phyloP scores from a whole-genome alignment of 192 early-diverging fungal genomes.

The Backusella liffmaniae region DNA sequence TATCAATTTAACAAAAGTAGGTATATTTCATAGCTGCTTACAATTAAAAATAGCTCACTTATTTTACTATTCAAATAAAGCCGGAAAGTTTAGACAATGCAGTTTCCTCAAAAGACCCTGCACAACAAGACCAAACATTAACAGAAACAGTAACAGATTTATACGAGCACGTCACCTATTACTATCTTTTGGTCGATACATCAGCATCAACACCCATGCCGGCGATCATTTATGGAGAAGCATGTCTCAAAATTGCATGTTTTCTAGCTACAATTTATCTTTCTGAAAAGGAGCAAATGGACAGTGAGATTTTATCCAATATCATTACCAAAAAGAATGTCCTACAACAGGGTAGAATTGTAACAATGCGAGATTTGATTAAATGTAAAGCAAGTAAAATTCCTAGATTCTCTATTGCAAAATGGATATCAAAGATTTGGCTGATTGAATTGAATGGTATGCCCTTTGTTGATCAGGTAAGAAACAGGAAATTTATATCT shows the following conservation, averaged over 20 bases:
- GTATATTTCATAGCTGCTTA: slow-evolving; percentile 16
- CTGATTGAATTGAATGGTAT: slow-evolving; percentile 48
- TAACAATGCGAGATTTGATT: background rate
- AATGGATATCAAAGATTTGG: slow-evolving; percentile 59
- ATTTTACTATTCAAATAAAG: slow-evolving; percentile 8
- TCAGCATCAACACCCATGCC: slow-evolving; percentile 37
- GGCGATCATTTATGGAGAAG: slow-evolving; percentile 55
- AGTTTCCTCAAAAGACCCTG: background rate
- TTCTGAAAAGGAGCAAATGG: slow-evolving; percentile 1
- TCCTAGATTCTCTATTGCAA: slow-evolving; percentile 47
- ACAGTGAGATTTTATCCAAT: background rate
- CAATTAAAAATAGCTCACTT: background rate
- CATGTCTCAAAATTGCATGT: slow-evolving; percentile 67
- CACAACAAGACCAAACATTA: slow-evolving; percentile 20
- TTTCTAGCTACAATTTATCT: slow-evolving; percentile 53
- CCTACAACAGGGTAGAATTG: background rate
- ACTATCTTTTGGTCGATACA: slow-evolving; percentile 56
- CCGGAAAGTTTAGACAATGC: background rate
- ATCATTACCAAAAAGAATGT: slow-evolving; percentile 22
- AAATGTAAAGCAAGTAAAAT: slow-evolving; percentile 41
- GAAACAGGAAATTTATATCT: background rate
- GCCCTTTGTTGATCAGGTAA: slow-evolving; percentile 52
- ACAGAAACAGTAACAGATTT: slow-evolving; percentile 51
- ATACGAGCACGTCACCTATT: slow-evolving; percentile 57
- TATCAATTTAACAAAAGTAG: slow-evolving; percentile 55